Base-by-base conservation (phyloP, 2,329 filamentous ascomycete genomes). In the Colletotrichum eremochloae region DNA sequence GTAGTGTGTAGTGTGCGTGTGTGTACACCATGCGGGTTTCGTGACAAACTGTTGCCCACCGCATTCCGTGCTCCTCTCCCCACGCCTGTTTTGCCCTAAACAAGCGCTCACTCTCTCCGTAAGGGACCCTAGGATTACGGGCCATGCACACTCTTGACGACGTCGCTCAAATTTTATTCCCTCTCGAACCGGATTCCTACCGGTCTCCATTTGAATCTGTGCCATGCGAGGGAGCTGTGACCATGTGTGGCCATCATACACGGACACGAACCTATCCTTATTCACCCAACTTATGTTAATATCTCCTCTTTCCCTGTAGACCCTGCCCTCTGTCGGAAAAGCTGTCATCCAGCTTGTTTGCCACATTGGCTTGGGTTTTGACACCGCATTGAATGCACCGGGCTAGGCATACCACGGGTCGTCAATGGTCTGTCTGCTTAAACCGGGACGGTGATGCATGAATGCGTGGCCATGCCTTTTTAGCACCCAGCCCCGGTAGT, bases 381-480 rank as follows among this genome's bases (percentile, higher is more conserved):
- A 58, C 60, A 63, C 67, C 31, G 63, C 71, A 68, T 68, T 72
- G 76, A 80, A 79, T 74, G 78, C 79, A 72, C 38, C 74, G 76
- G 77, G 75, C 76, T 75, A 75, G 73, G 75, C 76, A 72, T 75
- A 73, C 74, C 75, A 68, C 58, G 72, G 74, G 63, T 78, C 33
- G 31, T 48, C 20, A 12, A 50, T n/a, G 77, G 46, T 48, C 20
- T 48, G 20, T 48, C 76, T 81, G 79, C 79, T 79, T 77, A 77
- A 80, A 20, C 53, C 53, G 50, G 55, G 65, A 66, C 44, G 76
- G 77, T 80, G 78, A 84, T 85, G 84, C 84, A 86, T 80, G 82
- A 80, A 81, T 83, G 83, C 82, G 83, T 85, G 82, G 82, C 80
- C 78, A 79, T 81, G 79, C 77, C 79, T 79, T 79, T 78, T 79